Conservation (phyloP, 345 rosid genomes). For the Eucalyptus leucophloia region DNA sequence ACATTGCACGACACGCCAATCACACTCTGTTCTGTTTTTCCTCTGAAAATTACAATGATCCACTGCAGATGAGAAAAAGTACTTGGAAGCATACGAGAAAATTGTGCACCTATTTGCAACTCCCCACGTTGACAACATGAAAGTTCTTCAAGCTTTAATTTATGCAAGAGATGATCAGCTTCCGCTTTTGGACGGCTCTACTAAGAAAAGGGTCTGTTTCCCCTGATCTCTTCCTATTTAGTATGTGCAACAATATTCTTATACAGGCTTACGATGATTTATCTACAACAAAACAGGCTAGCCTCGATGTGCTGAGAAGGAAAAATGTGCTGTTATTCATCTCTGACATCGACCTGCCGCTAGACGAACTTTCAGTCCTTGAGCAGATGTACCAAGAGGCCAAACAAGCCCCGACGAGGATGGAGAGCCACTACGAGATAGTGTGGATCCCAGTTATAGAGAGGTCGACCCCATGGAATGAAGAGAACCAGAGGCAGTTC, state of each 20-base stretch:
- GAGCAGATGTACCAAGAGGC: constrained; percentile 26
- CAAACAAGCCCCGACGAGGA: constrained; percentile 5
- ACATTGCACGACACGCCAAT: background rate
- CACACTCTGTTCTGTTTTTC: background rate
- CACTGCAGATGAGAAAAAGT: constrained; percentile 36
- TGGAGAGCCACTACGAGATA: constrained; percentile 41
- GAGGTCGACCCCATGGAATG: constrained; percentile 14
- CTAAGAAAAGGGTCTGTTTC: constrained; percentile 31
- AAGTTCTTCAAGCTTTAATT: constrained; percentile 43
- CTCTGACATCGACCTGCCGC: constrained; percentile 33
- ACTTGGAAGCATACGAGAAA: constrained; percentile 26
- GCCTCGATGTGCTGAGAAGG: constrained; percentile 29
- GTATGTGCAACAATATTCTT: background rate
- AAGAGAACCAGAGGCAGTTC: constrained; percentile 3
- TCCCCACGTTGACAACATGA: constrained; percentile 52
- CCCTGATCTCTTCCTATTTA: background rate
- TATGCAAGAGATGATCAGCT: constrained; percentile 33
- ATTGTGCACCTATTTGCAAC: constrained; percentile 33
- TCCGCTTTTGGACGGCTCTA: constrained; percentile 39
- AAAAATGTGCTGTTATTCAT: constrained; percentile 42
- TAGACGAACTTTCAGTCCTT: constrained; percentile 23
- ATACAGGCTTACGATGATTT: background rate
- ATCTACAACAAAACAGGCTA: constrained; percentile 13
- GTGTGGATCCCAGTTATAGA: constrained; percentile 58
- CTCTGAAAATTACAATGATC: background rate